phyloP scores from a whole-genome alignment of 1,284 basidiomycete genomes.

The Xerocomus alliaceus region DNA sequence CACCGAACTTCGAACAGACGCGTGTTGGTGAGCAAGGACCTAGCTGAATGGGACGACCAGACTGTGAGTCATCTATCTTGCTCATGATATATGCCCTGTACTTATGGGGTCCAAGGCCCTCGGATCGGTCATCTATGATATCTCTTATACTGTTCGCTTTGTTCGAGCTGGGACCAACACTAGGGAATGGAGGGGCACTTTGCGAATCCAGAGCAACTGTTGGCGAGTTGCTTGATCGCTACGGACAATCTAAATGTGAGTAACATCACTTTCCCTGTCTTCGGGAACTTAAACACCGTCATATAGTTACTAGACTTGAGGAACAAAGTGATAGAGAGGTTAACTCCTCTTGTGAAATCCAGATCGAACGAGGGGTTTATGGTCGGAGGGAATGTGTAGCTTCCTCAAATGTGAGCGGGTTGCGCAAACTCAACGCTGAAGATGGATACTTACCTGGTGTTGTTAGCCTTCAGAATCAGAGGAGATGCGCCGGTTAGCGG shows the following conservation, averaged over 20 bases:
- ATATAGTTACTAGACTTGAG: neutral
- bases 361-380: neutral
- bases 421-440: neutral
- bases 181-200: neutral
- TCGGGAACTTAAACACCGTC: neutral
- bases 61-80: neutral
- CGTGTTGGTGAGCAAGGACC: neutral
- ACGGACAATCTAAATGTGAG: neutral
- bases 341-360: neutral
- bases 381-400: neutral
- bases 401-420: neutral
- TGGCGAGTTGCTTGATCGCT: neutral
- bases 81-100: neutral
- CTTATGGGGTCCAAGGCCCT: neutral
- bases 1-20: neutral
- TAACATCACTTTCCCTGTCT: neutral
- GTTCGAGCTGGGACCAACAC: neutral
- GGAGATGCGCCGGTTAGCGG: neutral
- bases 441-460: neutral
- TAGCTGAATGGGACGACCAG: neutral
- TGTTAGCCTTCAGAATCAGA: neutral
- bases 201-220: neutral
- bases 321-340: neutral
- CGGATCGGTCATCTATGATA: neutral
- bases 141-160: neutral